Evolutionary conservation across 371 early-diverging fungal genomes (phyloP).

Genomic region (Apophysomyces trapeziformis): DNA sequence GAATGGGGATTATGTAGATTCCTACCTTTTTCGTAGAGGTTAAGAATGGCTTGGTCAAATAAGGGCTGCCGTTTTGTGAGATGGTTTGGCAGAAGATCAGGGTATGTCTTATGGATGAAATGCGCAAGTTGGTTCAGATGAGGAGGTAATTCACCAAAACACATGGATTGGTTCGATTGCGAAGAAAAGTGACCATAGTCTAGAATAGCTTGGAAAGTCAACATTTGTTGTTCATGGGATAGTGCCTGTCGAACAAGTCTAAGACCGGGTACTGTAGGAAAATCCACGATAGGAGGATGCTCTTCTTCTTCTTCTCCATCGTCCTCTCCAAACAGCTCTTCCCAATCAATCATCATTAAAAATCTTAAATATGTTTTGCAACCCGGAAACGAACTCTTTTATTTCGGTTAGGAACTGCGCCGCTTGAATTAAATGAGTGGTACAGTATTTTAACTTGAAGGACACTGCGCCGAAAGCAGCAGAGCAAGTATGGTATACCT

Average conservation of each 20-base stretch:
- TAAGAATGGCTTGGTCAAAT: conserved; percentile 54
- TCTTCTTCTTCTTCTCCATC: conserved; percentile 16
- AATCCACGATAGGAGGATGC: neutral
- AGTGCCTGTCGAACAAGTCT: conserved; percentile 30
- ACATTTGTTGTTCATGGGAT: conserved; percentile 41
- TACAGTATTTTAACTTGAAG: too few species aligned
- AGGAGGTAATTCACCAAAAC: conserved; percentile 42
- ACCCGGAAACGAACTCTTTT: too few species aligned
- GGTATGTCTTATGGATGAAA: conserved; percentile 20
- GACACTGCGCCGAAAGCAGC: too few species aligned
- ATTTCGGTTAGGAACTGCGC: too few species aligned
- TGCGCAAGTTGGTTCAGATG: conserved; percentile 24
- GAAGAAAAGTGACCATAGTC: conserved; percentile 27
- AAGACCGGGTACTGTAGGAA: conserved; percentile 35
- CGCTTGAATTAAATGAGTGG: too few species aligned
- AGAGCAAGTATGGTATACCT: too few species aligned
- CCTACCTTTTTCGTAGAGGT: conserved; percentile 47
- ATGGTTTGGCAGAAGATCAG: conserved; percentile 23
- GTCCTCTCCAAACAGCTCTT: conserved; percentile 49
- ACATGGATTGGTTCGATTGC: conserved; percentile 44
- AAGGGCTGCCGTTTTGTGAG: conserved; percentile 36
- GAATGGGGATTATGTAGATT: neutral
- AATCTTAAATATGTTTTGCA: too few species aligned
- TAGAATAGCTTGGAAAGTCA: conserved; percentile 31
- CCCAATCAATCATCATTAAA: conserved; percentile 27